These are phyloP conservation scores for Coemansia sp. DNA, from an alignment of 192 early-diverging fungal genomes.

Conservation along the genomic window DNA sequence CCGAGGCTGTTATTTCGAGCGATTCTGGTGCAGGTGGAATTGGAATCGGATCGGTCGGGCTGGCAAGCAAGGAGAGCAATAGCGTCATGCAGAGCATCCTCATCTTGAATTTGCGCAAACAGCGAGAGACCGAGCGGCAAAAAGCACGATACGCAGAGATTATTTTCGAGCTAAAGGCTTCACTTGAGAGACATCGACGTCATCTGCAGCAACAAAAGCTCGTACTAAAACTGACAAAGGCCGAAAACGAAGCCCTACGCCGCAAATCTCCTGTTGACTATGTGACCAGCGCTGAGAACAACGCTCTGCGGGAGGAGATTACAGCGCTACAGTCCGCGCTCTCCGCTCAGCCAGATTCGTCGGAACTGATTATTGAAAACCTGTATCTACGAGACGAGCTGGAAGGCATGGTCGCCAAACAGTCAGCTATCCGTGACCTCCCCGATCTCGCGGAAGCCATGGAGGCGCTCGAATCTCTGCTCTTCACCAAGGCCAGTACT, in stretches of 20 bases:
- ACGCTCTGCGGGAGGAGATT: conserved; percentile 47
- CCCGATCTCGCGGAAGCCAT: conserved; percentile 28
- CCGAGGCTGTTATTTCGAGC: neutral
- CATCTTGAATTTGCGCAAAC: conserved; percentile 56
- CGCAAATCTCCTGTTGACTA: conserved; percentile 24
- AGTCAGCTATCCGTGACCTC: neutral
- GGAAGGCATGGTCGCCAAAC: conserved; percentile 7
- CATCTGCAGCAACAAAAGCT: conserved; percentile 50
- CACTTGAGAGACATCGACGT: conserved; percentile 38
- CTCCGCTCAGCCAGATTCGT: conserved; percentile 42
- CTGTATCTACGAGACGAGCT: conserved; percentile 44
- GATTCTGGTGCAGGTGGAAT: neutral
- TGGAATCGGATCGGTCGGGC: neutral
- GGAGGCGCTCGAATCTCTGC: conserved; percentile 24
- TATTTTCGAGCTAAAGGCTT: conserved; percentile 52
- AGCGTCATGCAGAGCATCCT: conserved; percentile 49
- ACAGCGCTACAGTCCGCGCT: conserved; percentile 36
- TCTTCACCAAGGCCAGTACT: conserved; percentile 17
- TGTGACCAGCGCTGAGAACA: conserved; percentile 42
- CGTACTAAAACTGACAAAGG: conserved; percentile 40
- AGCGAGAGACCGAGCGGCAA: conserved; percentile 57
- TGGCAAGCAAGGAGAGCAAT: conserved; percentile 34
- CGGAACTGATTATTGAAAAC: conserved; percentile 52
- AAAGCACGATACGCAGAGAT: conserved; percentile 55
- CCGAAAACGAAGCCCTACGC: conserved; percentile 35